Conservation (phyloP, 192 early-diverging fungal genomes). For the Backusella tuberculispora region DNA sequence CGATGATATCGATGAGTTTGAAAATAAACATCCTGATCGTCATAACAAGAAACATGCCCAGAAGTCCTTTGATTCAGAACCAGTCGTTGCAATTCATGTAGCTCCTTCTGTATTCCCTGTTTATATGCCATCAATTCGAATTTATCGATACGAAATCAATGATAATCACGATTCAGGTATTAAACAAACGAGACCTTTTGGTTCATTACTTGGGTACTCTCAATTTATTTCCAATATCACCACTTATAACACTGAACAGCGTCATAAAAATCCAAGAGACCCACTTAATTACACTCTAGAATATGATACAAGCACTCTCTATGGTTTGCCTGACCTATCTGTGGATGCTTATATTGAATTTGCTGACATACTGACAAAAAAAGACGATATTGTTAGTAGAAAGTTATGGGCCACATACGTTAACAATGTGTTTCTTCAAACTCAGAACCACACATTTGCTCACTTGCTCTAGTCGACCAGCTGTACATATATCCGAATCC, state of each 20-base stretch:
- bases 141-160: constrained; percentile 55
- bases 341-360: constrained; percentile 43
- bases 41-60: constrained; percentile 8
- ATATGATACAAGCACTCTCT: constrained; percentile 49
- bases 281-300: constrained; percentile 47
- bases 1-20: not conserved
- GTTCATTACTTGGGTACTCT: constrained; percentile 32
- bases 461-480: not conserved
- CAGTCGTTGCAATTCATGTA: constrained; percentile 34
- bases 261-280: not conserved
- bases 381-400: constrained; percentile 10
- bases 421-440: constrained; percentile 38
- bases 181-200: constrained; percentile 25
- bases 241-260: constrained; percentile 12
- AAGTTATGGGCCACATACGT: constrained; percentile 34
- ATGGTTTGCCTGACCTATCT: constrained; percentile 49
- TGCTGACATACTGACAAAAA: constrained; percentile 37
- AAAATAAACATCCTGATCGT: constrained; percentile 42
- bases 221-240: constrained; percentile 48
- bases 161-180: not conserved
- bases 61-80: not conserved
- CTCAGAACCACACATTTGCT: constrained; percentile 21
- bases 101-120: constrained; percentile 69
- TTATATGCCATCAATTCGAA: constrained; percentile 61
- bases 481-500: too few relatives aligned